A percentile compares a stretch with the other conserved stretches of the same genome.
Evolutionary conservation across 108 stramenopile genomes (phyloP).

Genomic region (Ochromonas danica): DNA sequence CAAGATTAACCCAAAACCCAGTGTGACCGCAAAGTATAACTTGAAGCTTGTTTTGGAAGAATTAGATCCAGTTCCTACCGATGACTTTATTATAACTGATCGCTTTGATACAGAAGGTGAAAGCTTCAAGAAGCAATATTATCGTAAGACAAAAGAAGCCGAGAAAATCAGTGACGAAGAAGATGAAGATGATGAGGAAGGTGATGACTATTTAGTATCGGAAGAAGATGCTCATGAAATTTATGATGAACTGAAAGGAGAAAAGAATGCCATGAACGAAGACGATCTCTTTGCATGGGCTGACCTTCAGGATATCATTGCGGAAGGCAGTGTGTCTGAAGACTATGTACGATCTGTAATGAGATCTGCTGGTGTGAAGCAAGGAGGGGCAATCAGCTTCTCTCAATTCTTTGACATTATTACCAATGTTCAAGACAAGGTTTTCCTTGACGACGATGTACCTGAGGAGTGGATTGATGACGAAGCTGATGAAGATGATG

Average conservation of each 20-base stretch:
- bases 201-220: background rate
- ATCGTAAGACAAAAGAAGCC: too few relatives aligned
- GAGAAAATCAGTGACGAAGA: background rate
- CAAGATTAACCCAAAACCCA: background rate
- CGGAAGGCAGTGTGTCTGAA: background rate
- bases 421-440: background rate
- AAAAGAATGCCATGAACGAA: background rate
- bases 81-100: background rate
- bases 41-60: background rate
- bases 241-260: background rate
- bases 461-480: too few relatives aligned
- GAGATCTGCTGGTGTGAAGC: background rate
- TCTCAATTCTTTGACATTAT: background rate
- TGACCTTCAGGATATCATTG: background rate
- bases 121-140: too few relatives aligned
- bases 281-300: background rate
- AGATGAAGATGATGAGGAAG: background rate
- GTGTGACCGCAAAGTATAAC: background rate
- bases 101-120: too few relatives aligned
- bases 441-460: too few relatives aligned
- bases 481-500: background rate
- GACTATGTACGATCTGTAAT: background rate
- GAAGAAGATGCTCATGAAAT: background rate
- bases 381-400: background rate
- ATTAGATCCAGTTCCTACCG: background rate